These are phyloP conservation scores for Colletotrichum aenigma DNA, from an alignment of 2,329 filamentous ascomycete genomes.

Conservation along the genomic window DNA sequence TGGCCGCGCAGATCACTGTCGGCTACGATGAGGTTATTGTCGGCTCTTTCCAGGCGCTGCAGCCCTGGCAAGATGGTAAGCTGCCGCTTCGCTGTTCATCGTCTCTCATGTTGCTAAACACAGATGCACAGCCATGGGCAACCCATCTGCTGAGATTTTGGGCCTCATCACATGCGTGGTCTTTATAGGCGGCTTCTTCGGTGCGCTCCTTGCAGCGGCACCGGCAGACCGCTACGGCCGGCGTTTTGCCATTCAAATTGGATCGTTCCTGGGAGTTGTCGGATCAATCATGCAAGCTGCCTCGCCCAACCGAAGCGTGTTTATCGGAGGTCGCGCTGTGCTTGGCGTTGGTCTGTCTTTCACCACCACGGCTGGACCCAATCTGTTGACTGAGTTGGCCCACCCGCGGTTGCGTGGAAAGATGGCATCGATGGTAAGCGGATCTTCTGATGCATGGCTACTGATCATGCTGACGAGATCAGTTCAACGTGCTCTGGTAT, in stretches of 20 bases:
- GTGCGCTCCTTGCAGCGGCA: neutral
- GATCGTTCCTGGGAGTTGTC: neutral
- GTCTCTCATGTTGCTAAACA: neutral
- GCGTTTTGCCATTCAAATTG: neutral
- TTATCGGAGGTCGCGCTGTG: neutral
- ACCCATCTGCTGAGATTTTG: neutral
- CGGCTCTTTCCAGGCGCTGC: neutral
- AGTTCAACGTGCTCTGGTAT: neutral
- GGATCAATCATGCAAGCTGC: neutral
- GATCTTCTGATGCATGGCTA: fast-evolving
- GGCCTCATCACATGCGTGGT: neutral
- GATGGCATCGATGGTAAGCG: neutral
- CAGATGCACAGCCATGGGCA: neutral
- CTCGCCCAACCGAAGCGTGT: neutral
- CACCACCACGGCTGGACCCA: neutral
- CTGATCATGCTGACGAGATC: neutral
- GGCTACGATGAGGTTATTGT: neutral
- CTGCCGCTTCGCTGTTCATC: neutral
- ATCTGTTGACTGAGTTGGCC: neutral
- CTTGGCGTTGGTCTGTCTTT: neutral
- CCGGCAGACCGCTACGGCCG: neutral
- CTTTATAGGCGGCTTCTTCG: neutral
- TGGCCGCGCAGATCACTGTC: neutral
- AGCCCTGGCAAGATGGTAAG: neutral
- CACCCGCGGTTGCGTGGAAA: neutral